These are phyloP conservation scores for Lactarius vividus DNA, from an alignment of 768 basidiomycete genomes.

Conservation along the genomic window DNA sequence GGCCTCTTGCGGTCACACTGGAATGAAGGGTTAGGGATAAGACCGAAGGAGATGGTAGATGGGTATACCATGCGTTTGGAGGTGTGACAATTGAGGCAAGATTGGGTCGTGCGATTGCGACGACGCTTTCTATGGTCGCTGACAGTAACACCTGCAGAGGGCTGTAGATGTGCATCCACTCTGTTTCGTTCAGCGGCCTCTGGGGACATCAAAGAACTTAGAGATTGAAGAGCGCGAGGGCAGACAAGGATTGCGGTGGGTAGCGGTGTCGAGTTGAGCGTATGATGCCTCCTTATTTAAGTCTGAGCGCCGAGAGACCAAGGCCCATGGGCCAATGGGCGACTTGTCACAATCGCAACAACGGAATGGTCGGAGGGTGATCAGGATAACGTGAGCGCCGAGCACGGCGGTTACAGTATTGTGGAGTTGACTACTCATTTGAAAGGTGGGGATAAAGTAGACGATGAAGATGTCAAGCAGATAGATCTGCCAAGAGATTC, in stretches of 20 bases:
- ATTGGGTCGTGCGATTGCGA: conserved; percentile 71
- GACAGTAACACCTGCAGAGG: conserved; percentile 36
- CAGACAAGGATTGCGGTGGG: neutral
- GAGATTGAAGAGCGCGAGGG: neutral
- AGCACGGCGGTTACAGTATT: neutral
- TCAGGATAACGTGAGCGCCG: conserved; percentile 12
- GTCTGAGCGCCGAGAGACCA: neutral
- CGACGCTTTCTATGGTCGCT: conserved; percentile 59
- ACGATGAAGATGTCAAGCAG: neutral
- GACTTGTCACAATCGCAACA: neutral
- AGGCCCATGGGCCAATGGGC: neutral
- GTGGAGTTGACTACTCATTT: conserved; percentile 1
- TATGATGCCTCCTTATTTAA: neutral
- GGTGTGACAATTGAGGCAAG: conserved; percentile 70
- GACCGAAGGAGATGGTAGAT: neutral
- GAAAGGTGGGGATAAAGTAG: neutral
- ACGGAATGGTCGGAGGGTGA: neutral
- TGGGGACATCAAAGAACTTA: conserved; percentile 31
- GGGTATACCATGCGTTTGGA: conserved; percentile 66
- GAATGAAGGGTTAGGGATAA: neutral
- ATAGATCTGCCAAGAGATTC: neutral
- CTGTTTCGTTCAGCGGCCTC: conserved; percentile 34
- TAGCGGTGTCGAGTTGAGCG: neutral
- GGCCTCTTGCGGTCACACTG: conserved; percentile 51
- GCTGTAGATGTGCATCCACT: conserved; percentile 31